Percentiles rank a stretch among this genome's conserved stretches.
phyloP scores from a whole-genome alignment of 148 eudicot genomes.

The Agrostemma githago region DNA sequence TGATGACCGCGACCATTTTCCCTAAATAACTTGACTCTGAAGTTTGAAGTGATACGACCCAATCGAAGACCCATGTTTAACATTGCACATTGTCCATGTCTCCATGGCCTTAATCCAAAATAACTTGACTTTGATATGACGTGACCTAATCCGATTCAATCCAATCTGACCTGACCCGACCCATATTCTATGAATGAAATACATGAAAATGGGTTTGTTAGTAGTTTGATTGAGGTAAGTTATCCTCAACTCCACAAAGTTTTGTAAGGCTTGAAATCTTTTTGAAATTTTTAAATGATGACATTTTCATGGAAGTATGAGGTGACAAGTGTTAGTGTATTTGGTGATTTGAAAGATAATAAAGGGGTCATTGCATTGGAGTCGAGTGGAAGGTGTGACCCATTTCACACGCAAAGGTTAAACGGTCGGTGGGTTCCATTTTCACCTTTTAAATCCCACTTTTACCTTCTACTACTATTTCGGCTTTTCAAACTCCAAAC shows the following conservation, averaged over 20 bases:
- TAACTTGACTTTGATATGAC: too few species aligned
- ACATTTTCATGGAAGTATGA: neutral
- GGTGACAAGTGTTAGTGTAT: slow-evolving; percentile 27
- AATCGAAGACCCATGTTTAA: too few species aligned
- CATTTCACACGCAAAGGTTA: slow-evolving; percentile 29
- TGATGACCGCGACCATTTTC: too few species aligned
- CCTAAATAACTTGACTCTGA: too few species aligned
- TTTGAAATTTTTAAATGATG: slow-evolving; percentile 14
- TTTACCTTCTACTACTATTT: neutral
- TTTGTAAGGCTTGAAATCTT: neutral
- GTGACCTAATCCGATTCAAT: too few species aligned
- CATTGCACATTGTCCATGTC: too few species aligned
- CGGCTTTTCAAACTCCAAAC: neutral
- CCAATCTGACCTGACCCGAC: too few species aligned
- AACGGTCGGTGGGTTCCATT: slow-evolving; percentile 26
- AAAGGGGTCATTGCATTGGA: neutral
- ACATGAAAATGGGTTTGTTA: too few species aligned
- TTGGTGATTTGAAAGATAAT: neutral
- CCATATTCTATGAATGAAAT: neutral
- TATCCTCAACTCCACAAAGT: neutral
- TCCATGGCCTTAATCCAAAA: too few species aligned
- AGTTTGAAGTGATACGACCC: too few species aligned
- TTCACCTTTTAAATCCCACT: neutral
- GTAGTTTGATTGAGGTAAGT: neutral
- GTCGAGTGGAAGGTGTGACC: slow-evolving; percentile 18